Conservation (phyloP, 768 basidiomycete genomes). For the Glaciozyma martinii region DNA sequence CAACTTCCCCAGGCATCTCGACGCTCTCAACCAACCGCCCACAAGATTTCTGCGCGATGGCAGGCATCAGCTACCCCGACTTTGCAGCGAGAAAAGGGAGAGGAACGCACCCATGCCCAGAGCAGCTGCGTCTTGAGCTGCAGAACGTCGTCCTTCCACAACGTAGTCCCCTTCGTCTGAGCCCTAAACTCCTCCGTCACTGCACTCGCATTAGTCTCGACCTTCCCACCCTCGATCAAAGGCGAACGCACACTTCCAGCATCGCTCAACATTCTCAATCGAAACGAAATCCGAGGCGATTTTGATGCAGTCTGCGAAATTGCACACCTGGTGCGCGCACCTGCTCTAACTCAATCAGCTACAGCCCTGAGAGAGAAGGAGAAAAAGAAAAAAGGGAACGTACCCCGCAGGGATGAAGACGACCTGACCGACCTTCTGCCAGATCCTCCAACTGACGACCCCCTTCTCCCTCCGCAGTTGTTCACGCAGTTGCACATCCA, state of each 20-base stretch:
- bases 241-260: constrained; percentile 49
- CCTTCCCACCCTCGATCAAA: too few species aligned
- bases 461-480: constrained; percentile 59
- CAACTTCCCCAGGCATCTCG: too few species aligned
- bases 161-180: constrained; percentile 67
- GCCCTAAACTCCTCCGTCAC: constrained; percentile 81
- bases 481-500: constrained; percentile 59
- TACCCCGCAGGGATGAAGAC: constrained; percentile 90
- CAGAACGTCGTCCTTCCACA: constrained; percentile 90
- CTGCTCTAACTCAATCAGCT: constrained; percentile 7
- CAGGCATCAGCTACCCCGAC: not conserved
- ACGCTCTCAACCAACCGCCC: not conserved
- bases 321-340: constrained; percentile 60
- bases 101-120: constrained; percentile 73
- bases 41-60: not conserved
- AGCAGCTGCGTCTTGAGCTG: constrained; percentile 88
- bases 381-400: not conserved
- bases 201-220: not conserved
- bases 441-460: constrained; percentile 71
- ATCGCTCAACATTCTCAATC: constrained; percentile 80
- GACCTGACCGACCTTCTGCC: constrained; percentile 84
- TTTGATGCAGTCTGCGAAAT: constrained; percentile 90
- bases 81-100: too few species aligned
- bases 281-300: constrained; percentile 91
- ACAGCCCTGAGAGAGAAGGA: not conserved